Conservation (phyloP, 306 rosid genomes). For the Quercus dentata region DNA sequence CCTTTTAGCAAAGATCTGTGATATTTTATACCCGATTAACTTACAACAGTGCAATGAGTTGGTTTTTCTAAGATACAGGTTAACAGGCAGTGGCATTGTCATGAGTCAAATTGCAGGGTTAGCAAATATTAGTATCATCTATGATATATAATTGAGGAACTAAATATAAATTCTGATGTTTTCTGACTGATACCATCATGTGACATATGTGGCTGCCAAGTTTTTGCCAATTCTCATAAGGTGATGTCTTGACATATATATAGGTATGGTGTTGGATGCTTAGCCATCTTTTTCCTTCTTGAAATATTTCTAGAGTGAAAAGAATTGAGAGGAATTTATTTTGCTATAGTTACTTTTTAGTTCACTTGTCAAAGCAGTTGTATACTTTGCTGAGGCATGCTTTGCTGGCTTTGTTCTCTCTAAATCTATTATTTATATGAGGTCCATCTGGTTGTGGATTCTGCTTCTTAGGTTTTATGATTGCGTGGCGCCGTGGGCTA, state of each 20-base stretch:
- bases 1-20: background rate
- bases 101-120: background rate
- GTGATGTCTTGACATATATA: background rate
- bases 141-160: background rate
- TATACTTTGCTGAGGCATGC: background rate
- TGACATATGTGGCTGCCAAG: background rate
- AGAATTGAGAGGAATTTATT: background rate
- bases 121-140: background rate
- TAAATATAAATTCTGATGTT: background rate
- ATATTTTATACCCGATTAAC: background rate
- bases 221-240: background rate
- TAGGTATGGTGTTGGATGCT: background rate
- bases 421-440: background rate
- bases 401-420: background rate
- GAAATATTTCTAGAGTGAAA: background rate
- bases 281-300: background rate
- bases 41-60: background rate
- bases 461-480: background rate
- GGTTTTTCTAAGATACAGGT: background rate
- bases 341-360: background rate
- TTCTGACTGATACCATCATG: background rate
- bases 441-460: background rate
- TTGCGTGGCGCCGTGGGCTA: background rate
- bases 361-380: background rate
- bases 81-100: background rate